Evolutionary conservation across 2,329 filamentous ascomycete genomes (phyloP), one percentile per base, ranked within the genome.

Genomic region (Cordyceps fumosorosea): DNA sequence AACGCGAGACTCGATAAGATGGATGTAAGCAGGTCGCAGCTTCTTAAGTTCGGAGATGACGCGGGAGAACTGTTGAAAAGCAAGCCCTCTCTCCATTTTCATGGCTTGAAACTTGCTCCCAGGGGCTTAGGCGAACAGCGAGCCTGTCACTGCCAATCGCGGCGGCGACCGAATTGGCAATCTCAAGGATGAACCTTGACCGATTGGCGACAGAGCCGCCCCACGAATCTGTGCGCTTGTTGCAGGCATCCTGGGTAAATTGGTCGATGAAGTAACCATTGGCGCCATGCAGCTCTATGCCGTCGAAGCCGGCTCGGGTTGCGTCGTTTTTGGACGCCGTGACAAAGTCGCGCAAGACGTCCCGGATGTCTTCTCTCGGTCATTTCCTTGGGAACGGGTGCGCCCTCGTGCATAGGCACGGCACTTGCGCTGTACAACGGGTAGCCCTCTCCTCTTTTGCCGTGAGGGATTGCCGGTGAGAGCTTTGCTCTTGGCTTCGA

Each of bases 281-380:
- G 3, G 80, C 80, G 6, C 69, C 76, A 65, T 80, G 77, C 20
- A 78, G 71, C 67, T 90, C 88, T 60, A 91, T 84, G 16, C 84
- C 85, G 69, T 92, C 89, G 54, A 87, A 86, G 0, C 89, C 89
- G 37, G 80, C 78, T n/a, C 84, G 70, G 1, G 89, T 71, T 0
- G 88, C 81, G 29, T 82, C 77, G 65, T 79, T 77, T 1, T n/a
- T n/a, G n/a, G 80, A 76, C 1, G 81, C 79, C 0, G 76, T 78
- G 0, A 78, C 81, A 72, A 81, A 90, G 1, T 83, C 83, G 2
- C 70, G 70, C 73, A 90, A 88, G 63, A 85, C 77, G 5, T 79
- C 72, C 64, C 82, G 75, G 62, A 91, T 91, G 24, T 90, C 87
- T 2, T 80, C n/a, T 74, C 55, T 82, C 77, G 0, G 81, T 87